Base-by-base conservation (phyloP, 192 early-diverging fungal genomes). In the Geranomyces variabilis region DNA sequence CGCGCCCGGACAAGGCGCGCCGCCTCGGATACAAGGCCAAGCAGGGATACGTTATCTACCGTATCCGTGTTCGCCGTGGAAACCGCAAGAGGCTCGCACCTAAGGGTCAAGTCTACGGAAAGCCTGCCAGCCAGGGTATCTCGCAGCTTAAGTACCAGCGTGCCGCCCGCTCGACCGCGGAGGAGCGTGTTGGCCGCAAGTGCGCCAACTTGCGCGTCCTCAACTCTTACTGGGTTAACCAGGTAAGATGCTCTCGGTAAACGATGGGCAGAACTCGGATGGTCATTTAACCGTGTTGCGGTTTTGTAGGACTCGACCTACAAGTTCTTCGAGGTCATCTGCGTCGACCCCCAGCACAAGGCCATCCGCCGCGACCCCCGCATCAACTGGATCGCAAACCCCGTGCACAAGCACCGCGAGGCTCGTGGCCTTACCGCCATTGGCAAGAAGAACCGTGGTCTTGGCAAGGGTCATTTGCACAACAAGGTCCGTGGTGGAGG, bases 11-110 rank as follows among this genome's bases (percentile, higher is more conserved):
- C 83, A 98, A 98, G 90, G 97, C 97, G 53, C 94, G 97, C 84
- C 94, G 97, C 83, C 87, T 99, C 55, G 97, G 97, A 70, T 99
- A 99, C 94, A 99, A 99, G 89, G 97, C 97, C 87, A 99, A 99
- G 91, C 97, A 98, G 87, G 97, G 97, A 79, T 99, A 91, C 82
- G 94, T 99, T 71, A 90, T 99, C 87, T 99, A 99, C 92, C 92
- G 96, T 78, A 89, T 99, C 79, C 95, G 97, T 81, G 94, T 99
- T 67, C 94, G 97, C 80, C 94, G 97, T 85, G 97, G 97, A 88
- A 89, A 91, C 84, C 95, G 97, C 84, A 99, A 99, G 89, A 85
- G 96, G 81, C 93, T 91, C 66, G 94, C 92, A 77, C 91, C 89
- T 85, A 99, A 99, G 93, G 97, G 97, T 86, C 90, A 91, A 74